These are phyloP conservation scores for Rhytidiadelphus loreus DNA, from an alignment of 225 moss, liverwort and hornwort species.

Conservation along the genomic window DNA sequence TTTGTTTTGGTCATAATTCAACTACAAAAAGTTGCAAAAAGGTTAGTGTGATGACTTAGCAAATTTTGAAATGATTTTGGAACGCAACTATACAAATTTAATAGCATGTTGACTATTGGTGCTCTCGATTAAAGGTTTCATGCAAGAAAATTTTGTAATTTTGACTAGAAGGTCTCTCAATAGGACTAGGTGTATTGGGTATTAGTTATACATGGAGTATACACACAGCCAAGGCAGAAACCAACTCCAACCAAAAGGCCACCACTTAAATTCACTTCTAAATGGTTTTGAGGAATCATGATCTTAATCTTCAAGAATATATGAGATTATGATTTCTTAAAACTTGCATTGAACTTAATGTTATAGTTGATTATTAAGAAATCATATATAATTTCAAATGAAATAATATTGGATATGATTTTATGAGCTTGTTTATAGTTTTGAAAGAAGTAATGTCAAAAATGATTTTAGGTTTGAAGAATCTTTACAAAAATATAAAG, in stretches of 20 bases:
- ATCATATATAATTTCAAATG: neutral
- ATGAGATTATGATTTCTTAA: neutral
- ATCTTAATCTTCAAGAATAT: neutral
- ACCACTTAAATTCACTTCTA: neutral
- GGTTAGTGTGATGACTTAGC: neutral
- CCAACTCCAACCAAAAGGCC: neutral
- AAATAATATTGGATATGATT: neutral
- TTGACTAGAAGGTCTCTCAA: neutral
- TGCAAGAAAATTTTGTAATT: neutral
- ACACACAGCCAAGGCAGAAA: neutral
- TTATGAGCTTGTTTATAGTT: neutral
- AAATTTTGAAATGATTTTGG: neutral
- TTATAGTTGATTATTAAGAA: neutral
- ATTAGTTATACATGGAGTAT: neutral
- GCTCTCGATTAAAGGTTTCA: neutral
- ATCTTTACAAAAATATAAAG: neutral
- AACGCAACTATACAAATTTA: neutral
- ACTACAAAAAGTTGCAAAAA: neutral
- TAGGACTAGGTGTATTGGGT: neutral
- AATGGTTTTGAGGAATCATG: neutral
- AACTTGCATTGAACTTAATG: neutral
- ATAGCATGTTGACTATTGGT: neutral
- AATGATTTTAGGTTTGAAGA: neutral
- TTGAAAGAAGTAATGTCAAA: neutral
- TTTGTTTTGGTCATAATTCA: neutral